Evolutionary conservation across 345 rosid species (phyloP).

Genomic region (Eucalyptus tenuipes): DNA sequence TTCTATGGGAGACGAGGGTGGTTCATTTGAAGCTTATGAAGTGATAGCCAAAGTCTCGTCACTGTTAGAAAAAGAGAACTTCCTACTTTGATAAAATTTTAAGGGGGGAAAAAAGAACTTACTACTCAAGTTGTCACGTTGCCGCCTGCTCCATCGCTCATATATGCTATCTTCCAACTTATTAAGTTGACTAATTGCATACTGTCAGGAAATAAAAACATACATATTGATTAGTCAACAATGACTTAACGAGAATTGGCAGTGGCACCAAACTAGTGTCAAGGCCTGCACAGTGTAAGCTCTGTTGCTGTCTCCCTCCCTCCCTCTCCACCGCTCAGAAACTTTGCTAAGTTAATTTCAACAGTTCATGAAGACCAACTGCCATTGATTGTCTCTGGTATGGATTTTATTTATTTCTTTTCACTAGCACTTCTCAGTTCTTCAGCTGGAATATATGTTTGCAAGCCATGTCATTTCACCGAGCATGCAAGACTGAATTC

Average conservation of each 20-base stretch:
- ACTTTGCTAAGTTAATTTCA: neutral
- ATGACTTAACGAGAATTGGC: neutral
- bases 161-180: constrained; percentile 91
- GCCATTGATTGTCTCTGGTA: neutral
- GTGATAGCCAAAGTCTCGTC: neutral
- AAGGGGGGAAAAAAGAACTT: constrained; percentile 10
- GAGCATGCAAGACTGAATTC: neutral
- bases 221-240: neutral
- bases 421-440: neutral
- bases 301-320: neutral
- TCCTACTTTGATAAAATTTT: neutral
- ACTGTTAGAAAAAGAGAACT: neutral
- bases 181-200: constrained; percentile 86
- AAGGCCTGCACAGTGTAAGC: neutral
- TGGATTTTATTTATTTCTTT: neutral
- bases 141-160: constrained; percentile 67
- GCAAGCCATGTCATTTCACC: neutral
- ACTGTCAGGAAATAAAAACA: constrained; percentile 24
- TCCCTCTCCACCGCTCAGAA: neutral
- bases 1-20: neutral
- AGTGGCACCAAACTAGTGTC: neutral
- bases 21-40: neutral
- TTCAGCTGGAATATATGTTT: neutral
- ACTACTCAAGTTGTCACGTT: constrained; percentile 48
- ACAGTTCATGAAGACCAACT: neutral